A percentile compares a stretch with the other conserved stretches of the same genome.
phyloP scores from a whole-genome alignment of 129 eudicot species.

The Escallonia herrerae region DNA sequence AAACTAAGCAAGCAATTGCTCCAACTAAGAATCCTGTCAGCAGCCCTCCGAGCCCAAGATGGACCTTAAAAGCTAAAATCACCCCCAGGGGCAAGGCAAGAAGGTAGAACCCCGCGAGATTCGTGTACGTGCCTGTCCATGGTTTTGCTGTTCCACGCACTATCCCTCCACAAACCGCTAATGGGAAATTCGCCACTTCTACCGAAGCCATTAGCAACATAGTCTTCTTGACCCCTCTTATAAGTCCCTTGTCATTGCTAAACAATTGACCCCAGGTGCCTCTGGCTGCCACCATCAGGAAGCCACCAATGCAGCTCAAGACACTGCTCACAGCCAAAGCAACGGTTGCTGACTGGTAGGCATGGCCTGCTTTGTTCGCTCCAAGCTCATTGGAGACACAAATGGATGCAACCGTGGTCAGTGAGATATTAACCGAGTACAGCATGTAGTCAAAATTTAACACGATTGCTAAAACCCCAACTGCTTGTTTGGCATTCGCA shows the following conservation, averaged over 20 bases:
- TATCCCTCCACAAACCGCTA: conserved; percentile 43
- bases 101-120: conserved; percentile 40
- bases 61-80: conserved; percentile 26
- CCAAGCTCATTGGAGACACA: conserved; percentile 47
- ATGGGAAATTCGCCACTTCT: conserved; percentile 36
- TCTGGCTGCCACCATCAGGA: conserved; percentile 22
- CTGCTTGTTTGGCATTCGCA: conserved; percentile 29
- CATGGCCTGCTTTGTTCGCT: conserved; percentile 20
- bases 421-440: conserved; percentile 39
- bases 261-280: conserved; percentile 36
- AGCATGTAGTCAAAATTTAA: conserved; percentile 45
- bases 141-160: conserved; percentile 59
- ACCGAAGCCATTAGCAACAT: conserved; percentile 39
- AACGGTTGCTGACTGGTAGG: conserved; percentile 26
- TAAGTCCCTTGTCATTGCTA: conserved; percentile 30
- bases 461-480: conserved; percentile 41
- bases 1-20: conserved; percentile 20
- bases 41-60: conserved; percentile 40
- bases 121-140: conserved; percentile 38
- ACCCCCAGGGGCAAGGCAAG: conserved; percentile 41
- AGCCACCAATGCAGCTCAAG: conserved; percentile 29
- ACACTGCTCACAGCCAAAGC: conserved; percentile 10
- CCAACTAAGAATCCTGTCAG: conserved; percentile 41
- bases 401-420: conserved; percentile 36
- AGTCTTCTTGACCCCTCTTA: conserved; percentile 29